These are phyloP conservation scores for Ophiostoma ulmi DNA, from an alignment of 2,329 filamentous ascomycete genomes.

Conservation along the genomic window DNA sequence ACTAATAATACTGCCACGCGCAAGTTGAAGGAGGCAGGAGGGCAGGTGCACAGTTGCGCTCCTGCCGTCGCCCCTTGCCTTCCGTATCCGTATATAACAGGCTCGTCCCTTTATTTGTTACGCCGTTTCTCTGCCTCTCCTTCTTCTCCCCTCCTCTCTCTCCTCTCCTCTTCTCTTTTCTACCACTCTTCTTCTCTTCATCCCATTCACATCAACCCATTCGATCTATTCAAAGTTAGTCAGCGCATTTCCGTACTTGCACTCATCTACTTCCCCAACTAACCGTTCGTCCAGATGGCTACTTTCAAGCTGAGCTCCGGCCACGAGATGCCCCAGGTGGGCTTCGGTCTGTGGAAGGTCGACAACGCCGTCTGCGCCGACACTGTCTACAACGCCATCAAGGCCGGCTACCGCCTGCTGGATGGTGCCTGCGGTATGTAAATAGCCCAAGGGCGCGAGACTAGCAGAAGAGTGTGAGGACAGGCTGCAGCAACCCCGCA, in stretches of 20 bases:
- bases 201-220: not conserved
- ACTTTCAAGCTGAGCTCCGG: constrained; percentile 61
- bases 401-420: constrained; percentile 56
- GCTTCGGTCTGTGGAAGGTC: constrained; percentile 81
- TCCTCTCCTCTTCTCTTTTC: not conserved
- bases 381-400: constrained; percentile 70
- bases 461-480: not conserved
- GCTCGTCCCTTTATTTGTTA: not conserved
- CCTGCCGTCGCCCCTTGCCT: constrained; percentile 6
- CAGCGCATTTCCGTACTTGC: not conserved
- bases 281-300: constrained; percentile 31
- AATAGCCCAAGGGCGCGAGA: not conserved
- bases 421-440: constrained; percentile 56
- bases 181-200: not conserved
- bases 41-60: constrained; percentile 6
- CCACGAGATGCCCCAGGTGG: constrained; percentile 67
- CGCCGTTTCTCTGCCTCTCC: not conserved
- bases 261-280: not conserved
- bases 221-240: constrained; percentile 2
- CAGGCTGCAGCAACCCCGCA: constrained; percentile 5
- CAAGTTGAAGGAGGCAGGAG: not conserved
- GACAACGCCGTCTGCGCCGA: constrained; percentile 67
- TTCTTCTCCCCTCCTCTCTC: not conserved
- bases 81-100: constrained; percentile 13
- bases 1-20: not conserved